Percentiles rank a stretch among this genome's conserved stretches.
Evolutionary conservation across 2,329 filamentous ascomycete genomes (phyloP).

Genomic region (Madurella fahalii): DNA sequence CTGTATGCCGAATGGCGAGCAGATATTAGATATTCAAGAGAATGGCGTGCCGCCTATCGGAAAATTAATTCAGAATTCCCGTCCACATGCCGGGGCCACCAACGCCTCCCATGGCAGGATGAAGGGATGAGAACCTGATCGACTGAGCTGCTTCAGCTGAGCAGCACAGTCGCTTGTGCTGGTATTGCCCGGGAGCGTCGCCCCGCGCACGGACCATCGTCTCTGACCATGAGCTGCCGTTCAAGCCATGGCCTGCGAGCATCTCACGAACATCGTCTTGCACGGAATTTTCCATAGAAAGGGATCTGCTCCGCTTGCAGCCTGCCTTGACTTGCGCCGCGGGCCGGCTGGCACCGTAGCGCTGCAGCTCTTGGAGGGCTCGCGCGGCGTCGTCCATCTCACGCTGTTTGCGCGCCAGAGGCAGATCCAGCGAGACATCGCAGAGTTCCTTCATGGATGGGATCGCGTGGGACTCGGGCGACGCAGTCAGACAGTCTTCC

Average conservation of each 20-base stretch:
- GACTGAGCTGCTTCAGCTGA: conserved; percentile 52
- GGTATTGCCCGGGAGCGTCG: conserved; percentile 29
- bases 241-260: conserved; percentile 40
- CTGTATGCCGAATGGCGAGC: conserved; percentile 17
- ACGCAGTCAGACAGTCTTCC: conserved; percentile 48
- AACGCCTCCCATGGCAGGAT: conserved; percentile 47
- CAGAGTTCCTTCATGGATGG: conserved; percentile 49
- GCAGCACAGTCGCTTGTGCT: conserved; percentile 63
- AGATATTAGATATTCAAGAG: conserved; percentile 12
- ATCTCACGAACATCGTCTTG: conserved; percentile 66
- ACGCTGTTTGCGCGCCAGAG: conserved; percentile 42
- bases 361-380: conserved; percentile 58
- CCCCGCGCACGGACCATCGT: conserved; percentile 37
- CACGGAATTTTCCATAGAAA: conserved; percentile 55
- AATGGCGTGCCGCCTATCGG: neutral
- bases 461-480: conserved; percentile 55
- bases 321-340: conserved; percentile 35
- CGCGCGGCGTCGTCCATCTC: conserved; percentile 55
- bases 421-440: conserved; percentile 47
- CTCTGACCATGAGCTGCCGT: conserved; percentile 34
- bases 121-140: conserved; percentile 44
- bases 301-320: conserved; percentile 57
- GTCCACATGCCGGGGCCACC: conserved; percentile 64
- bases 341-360: conserved; percentile 35
- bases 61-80: conserved; percentile 53